These are phyloP conservation scores for Syzygium malaccense DNA, from an alignment of 441 rosid species.

Conservation along the genomic window DNA sequence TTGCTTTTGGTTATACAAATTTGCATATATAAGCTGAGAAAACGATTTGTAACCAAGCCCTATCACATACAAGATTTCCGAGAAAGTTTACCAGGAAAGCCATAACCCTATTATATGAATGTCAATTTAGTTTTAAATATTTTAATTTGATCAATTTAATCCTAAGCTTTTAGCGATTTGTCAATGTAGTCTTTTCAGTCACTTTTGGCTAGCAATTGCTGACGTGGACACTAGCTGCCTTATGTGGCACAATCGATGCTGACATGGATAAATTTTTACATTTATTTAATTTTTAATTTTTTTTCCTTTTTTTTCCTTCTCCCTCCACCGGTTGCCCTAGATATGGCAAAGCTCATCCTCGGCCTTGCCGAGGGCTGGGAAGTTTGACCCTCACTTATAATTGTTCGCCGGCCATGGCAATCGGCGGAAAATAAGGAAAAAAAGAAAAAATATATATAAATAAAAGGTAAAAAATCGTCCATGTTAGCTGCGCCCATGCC, in stretches of 20 bases:
- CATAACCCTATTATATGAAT: too few species aligned
- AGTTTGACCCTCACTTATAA: background rate
- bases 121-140: too few species aligned
- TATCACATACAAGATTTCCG: background rate
- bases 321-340: rapidly evolving
- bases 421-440: background rate
- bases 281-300: background rate
- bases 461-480: background rate
- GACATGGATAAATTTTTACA: background rate
- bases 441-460: too few species aligned
- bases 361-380: rapidly evolving
- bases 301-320: background rate
- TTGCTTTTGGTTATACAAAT: background rate
- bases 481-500: rapidly evolving
- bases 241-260: background rate
- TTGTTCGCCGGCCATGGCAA: background rate
- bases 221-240: rapidly evolving
- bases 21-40: background rate
- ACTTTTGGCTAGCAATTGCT: background rate
- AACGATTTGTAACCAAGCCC: background rate
- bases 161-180: background rate
- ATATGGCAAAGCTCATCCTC: background rate
- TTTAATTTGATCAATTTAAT: background rate
- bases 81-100: background rate
- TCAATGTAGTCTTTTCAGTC: rapidly evolving